Evolutionary conservation across 495 filamentous ascomycete species (phyloP).

Genomic region (Penicillium maclennaniae): DNA sequence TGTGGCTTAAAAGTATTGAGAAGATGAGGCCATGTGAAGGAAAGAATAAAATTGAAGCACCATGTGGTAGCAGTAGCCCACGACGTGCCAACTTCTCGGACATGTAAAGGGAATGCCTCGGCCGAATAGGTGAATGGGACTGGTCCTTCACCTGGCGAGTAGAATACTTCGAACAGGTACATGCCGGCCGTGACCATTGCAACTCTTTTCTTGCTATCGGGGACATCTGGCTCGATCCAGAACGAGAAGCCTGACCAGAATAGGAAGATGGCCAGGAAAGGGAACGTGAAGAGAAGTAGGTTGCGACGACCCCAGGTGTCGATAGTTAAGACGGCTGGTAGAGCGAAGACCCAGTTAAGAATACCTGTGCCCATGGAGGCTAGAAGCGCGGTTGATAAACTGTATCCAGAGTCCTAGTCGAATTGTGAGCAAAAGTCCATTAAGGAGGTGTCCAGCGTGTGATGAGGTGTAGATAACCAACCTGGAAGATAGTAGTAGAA

Average conservation of each 20-base stretch:
- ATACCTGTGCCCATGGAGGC: conserved; percentile 62
- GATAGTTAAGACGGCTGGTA: conserved; percentile 66
- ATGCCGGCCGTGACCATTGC: conserved; percentile 49
- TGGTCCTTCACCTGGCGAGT: conserved; percentile 54
- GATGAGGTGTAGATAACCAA: not conserved
- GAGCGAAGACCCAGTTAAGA: conserved; percentile 61
- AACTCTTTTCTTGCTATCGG: conserved; percentile 32
- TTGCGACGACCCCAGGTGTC: conserved; percentile 61
- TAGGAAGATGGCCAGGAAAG: conserved; percentile 55
- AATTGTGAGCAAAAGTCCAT: not conserved
- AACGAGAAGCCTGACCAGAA: conserved; percentile 57
- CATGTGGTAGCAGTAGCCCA: conserved; percentile 53
- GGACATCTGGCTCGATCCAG: conserved; percentile 40
- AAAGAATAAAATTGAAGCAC: conserved; percentile 53
- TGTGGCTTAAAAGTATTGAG: conserved; percentile 46
- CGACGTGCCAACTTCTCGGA: conserved; percentile 67
- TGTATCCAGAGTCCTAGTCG: conserved; percentile 38
- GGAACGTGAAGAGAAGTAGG: conserved; percentile 63
- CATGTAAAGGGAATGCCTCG: conserved; percentile 53
- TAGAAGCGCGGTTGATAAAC: conserved; percentile 43
- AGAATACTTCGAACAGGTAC: conserved; percentile 50
- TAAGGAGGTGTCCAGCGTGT: not conserved
- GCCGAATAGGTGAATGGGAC: conserved; percentile 58
- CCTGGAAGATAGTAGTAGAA: conserved; percentile 52
- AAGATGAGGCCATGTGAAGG: conserved; percentile 54